A percentile compares a stretch with the other conserved stretches of the same genome.
These are phyloP conservation scores for Hygrophila difformis DNA, from an alignment of 257 asterid species.

Conservation along the genomic window DNA sequence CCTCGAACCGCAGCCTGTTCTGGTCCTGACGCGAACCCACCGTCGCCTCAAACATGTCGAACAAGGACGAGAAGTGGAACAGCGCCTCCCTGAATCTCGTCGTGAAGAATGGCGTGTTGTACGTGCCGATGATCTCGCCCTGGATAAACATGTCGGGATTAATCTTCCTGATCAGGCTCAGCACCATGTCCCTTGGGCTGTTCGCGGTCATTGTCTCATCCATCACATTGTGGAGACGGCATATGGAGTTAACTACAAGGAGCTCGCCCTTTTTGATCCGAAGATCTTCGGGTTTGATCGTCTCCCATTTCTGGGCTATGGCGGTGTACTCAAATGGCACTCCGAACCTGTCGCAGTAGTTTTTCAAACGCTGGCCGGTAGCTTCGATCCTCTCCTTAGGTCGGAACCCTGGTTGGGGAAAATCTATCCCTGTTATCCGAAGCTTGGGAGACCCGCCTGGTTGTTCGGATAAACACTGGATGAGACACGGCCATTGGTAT, in stretches of 20 bases:
- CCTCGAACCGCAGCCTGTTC: conserved; percentile 28
- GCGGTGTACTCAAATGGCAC: conserved; percentile 44
- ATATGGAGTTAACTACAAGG: conserved; percentile 31
- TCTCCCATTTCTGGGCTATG: conserved; percentile 46
- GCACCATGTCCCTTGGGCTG: conserved; percentile 33
- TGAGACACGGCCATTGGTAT: conserved; percentile 49
- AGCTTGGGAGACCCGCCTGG: conserved; percentile 44
- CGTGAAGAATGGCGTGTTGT: conserved; percentile 38
- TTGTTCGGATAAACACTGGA: conserved; percentile 33
- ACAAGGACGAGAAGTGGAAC: conserved; percentile 34
- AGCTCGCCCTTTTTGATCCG: conserved; percentile 23
- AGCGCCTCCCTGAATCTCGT: conserved; percentile 41
- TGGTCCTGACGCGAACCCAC: conserved; percentile 18
- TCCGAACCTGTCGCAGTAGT: conserved; percentile 33
- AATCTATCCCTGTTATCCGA: conserved; percentile 45
- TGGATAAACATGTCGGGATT: conserved; percentile 33
- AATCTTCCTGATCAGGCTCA: conserved; percentile 31
- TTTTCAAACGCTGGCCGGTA: conserved; percentile 32
- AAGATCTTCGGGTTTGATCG: conserved; percentile 28
- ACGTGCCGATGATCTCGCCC: conserved; percentile 31
- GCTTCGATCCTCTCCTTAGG: conserved; percentile 41
- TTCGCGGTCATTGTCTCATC: conserved; percentile 31
- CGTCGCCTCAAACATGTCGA: conserved; percentile 40
- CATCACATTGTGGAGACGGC: conserved; percentile 29
- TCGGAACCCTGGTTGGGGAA: conserved; percentile 47